Evolutionary conservation across 2,329 filamentous ascomycete genomes (phyloP).

Genomic region (Dothideomycetidae sp.): DNA sequence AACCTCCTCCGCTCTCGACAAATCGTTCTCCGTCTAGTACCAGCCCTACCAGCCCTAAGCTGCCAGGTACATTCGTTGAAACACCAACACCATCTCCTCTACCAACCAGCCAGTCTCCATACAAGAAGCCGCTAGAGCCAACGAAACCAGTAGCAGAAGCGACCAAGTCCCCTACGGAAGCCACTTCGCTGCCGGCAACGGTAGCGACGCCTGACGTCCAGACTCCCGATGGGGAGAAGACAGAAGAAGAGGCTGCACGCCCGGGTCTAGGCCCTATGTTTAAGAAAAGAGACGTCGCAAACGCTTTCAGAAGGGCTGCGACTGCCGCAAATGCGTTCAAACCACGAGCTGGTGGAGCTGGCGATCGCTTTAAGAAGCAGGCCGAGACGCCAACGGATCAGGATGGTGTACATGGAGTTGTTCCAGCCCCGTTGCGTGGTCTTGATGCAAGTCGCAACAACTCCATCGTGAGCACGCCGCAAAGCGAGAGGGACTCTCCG

Average conservation of each 20-base stretch:
- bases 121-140: conserved; percentile 2
- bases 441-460: conserved; percentile 9
- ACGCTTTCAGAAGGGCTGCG: conserved; percentile 66
- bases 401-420: conserved; percentile 79
- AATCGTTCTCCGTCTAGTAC: conserved; percentile 9
- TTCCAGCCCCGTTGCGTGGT: conserved; percentile 52
- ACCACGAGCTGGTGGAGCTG: conserved; percentile 74
- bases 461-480: conserved; percentile 4
- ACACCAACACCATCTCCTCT: conserved; percentile 11
- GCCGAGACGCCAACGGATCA: conserved; percentile 51
- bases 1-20: conserved; percentile 18
- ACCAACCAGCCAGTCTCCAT: conserved; percentile 5
- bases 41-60: conserved; percentile 8
- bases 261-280: conserved; percentile 86
- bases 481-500: conserved; percentile 7
- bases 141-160: conserved; percentile 8
- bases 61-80: conserved; percentile 11
- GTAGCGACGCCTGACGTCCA: conserved; percentile 8
- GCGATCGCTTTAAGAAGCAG: conserved; percentile 48
- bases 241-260: conserved; percentile 40
- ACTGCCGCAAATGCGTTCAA: conserved; percentile 63
- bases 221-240: conserved; percentile 8
- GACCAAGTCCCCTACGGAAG: conserved; percentile 3
- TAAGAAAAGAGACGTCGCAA: conserved; percentile 61
- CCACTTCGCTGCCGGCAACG: not conserved